phyloP scores from a whole-genome alignment of 2,329 filamentous ascomycete genomes.

The Thelonectria rubi region DNA sequence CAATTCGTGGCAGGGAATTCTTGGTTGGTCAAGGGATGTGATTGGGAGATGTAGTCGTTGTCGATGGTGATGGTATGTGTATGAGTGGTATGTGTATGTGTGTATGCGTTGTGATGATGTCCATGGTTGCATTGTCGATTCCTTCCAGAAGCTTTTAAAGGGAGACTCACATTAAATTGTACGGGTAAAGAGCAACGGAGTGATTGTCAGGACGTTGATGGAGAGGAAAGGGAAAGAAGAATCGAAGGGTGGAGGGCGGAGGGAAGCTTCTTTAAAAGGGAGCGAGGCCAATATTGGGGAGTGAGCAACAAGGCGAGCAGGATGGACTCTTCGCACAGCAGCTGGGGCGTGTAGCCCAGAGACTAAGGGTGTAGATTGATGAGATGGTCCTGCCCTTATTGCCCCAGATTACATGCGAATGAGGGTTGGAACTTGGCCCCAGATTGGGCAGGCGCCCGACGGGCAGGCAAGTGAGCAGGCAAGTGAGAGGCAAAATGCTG shows the following conservation, averaged over 20 bases:
- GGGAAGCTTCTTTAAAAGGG: conserved; percentile 25
- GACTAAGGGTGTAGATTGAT: conserved; percentile 23
- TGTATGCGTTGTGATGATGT: background rate
- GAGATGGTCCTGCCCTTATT: conserved; percentile 28
- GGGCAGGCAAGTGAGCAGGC: conserved; percentile 1
- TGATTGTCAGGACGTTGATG: conserved; percentile 26
- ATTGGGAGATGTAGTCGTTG: background rate
- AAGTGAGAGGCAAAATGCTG: background rate
- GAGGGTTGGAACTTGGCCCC: conserved; percentile 13
- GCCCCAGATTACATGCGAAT: conserved; percentile 22
- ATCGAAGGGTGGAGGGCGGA: conserved; percentile 10
- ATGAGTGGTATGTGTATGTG: background rate
- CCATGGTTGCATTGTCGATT: background rate
- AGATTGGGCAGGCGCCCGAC: conserved; percentile 27
- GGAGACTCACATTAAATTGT: conserved; percentile 21
- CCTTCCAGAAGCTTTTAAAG: background rate
- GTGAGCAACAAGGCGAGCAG: too few species aligned
- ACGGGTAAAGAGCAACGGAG: conserved; percentile 24
- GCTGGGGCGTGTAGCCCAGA: background rate
- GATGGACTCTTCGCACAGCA: too few species aligned
- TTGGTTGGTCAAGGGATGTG: background rate
- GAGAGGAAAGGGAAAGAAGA: conserved; percentile 12
- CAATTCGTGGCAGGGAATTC: background rate
- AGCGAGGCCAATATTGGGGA: conserved; percentile 11
- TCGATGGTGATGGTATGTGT: background rate